These are phyloP conservation scores for Wickerhamomyces bovis DNA, from an alignment of 805 yeast genomes.

Conservation along the genomic window DNA sequence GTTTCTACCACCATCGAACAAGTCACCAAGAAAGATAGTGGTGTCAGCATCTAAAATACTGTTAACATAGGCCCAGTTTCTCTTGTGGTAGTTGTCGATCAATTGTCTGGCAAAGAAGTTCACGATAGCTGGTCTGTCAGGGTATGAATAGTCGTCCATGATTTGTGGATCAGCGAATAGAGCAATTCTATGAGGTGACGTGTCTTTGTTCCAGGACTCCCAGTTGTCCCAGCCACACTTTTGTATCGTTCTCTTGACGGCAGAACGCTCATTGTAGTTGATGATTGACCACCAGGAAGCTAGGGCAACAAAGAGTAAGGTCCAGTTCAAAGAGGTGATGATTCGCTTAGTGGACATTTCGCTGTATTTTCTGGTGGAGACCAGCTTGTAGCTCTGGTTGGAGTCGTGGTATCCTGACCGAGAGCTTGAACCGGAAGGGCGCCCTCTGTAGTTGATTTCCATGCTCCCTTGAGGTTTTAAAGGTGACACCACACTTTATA, in stretches of 20 bases:
- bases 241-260: slow-evolving; percentile 38
- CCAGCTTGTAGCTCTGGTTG: slow-evolving; percentile 9
- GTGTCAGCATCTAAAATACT: slow-evolving; percentile 62
- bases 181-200: slow-evolving; percentile 43
- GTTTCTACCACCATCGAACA: slow-evolving; percentile 91
- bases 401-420: not conserved
- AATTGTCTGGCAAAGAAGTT: slow-evolving; percentile 52
- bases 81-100: slow-evolving; percentile 72
- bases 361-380: slow-evolving; percentile 2
- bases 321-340: slow-evolving; percentile 9
- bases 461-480: not conserved
- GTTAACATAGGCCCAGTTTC: slow-evolving; percentile 64
- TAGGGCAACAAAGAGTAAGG: slow-evolving; percentile 9
- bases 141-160: slow-evolving; percentile 84
- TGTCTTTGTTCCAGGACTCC: slow-evolving; percentile 48
- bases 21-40: slow-evolving; percentile 78
- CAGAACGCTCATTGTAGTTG: slow-evolving; percentile 49
- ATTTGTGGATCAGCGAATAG: slow-evolving; percentile 92
- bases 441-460: slow-evolving; percentile 15
- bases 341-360: not conserved
- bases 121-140: slow-evolving; percentile 48
- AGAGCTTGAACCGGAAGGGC: not conserved
- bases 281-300: slow-evolving; percentile 39
- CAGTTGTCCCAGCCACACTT: slow-evolving; percentile 60
- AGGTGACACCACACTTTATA: not conserved